These are phyloP conservation scores for Globisporangium ultimum DNA, from an alignment of 352 stramenopile genomes.

Conservation along the genomic window DNA sequence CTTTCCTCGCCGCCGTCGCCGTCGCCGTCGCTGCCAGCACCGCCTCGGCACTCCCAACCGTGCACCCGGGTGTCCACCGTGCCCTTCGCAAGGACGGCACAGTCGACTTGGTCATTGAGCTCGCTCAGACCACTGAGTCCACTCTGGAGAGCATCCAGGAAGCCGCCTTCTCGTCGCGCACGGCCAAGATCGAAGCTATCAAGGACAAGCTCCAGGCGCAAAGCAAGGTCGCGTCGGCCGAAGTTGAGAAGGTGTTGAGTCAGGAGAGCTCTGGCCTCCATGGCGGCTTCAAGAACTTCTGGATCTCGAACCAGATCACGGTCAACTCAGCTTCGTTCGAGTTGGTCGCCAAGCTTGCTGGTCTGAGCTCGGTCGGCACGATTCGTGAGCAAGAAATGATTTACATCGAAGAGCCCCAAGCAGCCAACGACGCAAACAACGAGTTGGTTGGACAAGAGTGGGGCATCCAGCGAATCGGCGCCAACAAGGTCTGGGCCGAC, in stretches of 20 bases:
- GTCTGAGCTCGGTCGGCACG: constrained; percentile 4
- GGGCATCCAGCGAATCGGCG: constrained; percentile 14
- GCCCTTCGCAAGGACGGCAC: constrained; percentile 23
- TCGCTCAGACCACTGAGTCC: no score
- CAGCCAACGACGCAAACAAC: not conserved
- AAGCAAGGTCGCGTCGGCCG: no score
- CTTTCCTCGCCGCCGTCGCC: constrained; percentile 2
- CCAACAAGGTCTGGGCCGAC: constrained; percentile 14
- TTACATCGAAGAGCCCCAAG: not conserved
- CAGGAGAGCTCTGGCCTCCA: constrained; percentile 3
- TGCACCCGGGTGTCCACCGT: constrained; percentile 20
- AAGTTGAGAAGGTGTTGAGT: no score
- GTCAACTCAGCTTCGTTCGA: constrained; percentile 12
- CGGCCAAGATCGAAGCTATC: no score
- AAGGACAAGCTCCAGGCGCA: no score
- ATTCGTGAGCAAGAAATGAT: constrained; percentile 12
- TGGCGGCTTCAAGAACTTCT: constrained; percentile 18
- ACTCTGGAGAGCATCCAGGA: no score
- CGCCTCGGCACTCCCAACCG: not conserved
- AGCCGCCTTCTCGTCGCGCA: no score
- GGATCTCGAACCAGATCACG: constrained; percentile 24
- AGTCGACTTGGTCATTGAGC: constrained; percentile 32
- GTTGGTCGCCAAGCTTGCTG: constrained; percentile 16
- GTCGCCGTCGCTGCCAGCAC: not conserved
- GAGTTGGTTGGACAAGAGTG: constrained; percentile 11